phyloP scores from a whole-genome alignment of 2,329 filamentous ascomycete genomes.

The Venturia carpophila region DNA sequence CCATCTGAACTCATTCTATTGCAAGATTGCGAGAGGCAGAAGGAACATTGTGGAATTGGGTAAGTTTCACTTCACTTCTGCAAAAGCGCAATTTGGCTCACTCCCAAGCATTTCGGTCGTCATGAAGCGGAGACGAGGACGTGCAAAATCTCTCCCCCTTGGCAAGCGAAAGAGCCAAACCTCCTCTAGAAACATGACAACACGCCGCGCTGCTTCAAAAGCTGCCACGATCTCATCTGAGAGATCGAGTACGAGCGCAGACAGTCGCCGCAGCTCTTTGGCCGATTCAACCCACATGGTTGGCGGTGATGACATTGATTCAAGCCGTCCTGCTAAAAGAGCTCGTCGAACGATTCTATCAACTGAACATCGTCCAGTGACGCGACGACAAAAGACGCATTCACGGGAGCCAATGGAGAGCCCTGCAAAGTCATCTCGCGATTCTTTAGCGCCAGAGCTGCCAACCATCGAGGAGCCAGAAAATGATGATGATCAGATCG shows the following conservation, averaged over 20 bases:
- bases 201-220: conserved; percentile 34
- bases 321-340: conserved; percentile 14
- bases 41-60: not conserved
- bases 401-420: conserved; percentile 4
- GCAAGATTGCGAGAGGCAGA: conserved; percentile 10
- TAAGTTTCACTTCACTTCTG: conserved; percentile 15
- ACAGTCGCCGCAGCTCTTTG: conserved; percentile 35
- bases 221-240: conserved; percentile 25
- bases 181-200: conserved; percentile 36
- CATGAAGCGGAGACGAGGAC: conserved; percentile 11
- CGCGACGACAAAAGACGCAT: conserved; percentile 1
- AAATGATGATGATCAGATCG: not conserved
- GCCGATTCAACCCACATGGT: conserved; percentile 20
- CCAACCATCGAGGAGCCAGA: conserved; percentile 10
- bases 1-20: not conserved
- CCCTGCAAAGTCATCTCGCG: not conserved
- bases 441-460: not conserved
- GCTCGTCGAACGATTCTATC: not conserved
- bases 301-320: conserved; percentile 18
- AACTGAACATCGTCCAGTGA: conserved; percentile 5
- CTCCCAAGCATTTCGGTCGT: not conserved
- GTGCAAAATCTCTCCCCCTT: conserved; percentile 16
- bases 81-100: conserved; percentile 4
- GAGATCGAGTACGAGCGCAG: conserved; percentile 29
- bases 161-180: conserved; percentile 19